Evolutionary conservation across 2,329 filamentous ascomycete species (phyloP).

Genomic region (Herpotrichia juniperi): DNA sequence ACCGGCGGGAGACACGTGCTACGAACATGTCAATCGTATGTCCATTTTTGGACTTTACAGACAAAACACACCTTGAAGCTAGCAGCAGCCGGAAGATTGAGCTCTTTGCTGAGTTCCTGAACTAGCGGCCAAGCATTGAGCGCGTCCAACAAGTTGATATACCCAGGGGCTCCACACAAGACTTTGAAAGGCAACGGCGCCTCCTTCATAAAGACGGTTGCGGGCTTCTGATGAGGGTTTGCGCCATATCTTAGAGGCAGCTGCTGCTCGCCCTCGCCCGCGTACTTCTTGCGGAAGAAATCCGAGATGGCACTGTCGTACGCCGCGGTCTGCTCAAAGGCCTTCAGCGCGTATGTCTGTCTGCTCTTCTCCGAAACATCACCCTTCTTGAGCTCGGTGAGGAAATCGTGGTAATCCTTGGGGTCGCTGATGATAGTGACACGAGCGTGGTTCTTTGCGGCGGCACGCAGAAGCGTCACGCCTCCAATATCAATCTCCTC

Average conservation of each 20-base stretch:
- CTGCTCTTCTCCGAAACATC: slow-evolving; percentile 85
- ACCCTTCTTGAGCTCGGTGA: slow-evolving; percentile 85
- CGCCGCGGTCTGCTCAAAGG: slow-evolving; percentile 96
- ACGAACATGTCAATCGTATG: not conserved
- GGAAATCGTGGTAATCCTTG: slow-evolving; percentile 89
- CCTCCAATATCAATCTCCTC: slow-evolving; percentile 98
- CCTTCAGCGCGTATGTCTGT: slow-evolving; percentile 92
- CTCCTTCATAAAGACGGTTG: slow-evolving; percentile 77
- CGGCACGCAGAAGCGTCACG: slow-evolving; percentile 93
- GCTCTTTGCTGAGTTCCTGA: slow-evolving; percentile 89
- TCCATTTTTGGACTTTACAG: not conserved
- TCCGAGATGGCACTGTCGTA: slow-evolving; percentile 94
- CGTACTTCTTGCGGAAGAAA: slow-evolving; percentile 98
- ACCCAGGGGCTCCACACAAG: slow-evolving; percentile 85
- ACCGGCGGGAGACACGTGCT: slow-evolving; percentile 96
- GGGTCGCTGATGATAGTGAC: slow-evolving; percentile 97
- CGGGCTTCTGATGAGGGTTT: slow-evolving; percentile 98
- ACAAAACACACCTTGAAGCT: slow-evolving; percentile 71
- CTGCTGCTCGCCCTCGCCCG: slow-evolving; percentile 81
- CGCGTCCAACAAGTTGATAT: slow-evolving; percentile 96
- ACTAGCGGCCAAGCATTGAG: slow-evolving; percentile 97
- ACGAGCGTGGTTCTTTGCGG: slow-evolving; percentile 95
- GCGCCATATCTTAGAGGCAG: slow-evolving; percentile 89
- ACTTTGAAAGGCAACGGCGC: slow-evolving; percentile 92
- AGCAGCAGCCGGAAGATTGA: slow-evolving; percentile 87